Percentiles rank a stretch among this genome's conserved stretches.
These are phyloP conservation scores for Monilinia vaccinii-corymbosi DNA, from an alignment of 2,329 filamentous ascomycete genomes.

Conservation along the genomic window DNA sequence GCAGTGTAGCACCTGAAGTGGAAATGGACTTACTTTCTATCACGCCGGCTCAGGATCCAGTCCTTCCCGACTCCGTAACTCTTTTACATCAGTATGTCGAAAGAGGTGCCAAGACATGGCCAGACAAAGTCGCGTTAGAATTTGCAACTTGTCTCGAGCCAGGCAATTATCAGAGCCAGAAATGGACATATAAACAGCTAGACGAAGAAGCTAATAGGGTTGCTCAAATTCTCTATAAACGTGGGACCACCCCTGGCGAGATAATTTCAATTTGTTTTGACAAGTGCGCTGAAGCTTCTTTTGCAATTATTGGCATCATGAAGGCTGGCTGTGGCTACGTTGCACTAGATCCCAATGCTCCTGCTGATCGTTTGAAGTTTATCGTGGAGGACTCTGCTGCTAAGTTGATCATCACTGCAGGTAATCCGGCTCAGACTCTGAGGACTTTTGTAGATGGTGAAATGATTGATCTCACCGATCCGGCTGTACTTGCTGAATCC, in stretches of 20 bases:
- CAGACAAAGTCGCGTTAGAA: conserved; percentile 61
- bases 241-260: conserved; percentile 43
- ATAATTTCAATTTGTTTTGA: conserved; percentile 33
- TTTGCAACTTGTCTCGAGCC: conserved; percentile 54
- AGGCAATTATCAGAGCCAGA: conserved; percentile 36
- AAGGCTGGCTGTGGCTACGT: conserved; percentile 33
- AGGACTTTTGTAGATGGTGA: conserved; percentile 15
- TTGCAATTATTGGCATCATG: conserved; percentile 31
- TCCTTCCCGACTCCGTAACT: conserved; percentile 44
- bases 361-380: conserved; percentile 27
- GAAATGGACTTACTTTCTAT: conserved; percentile 50
- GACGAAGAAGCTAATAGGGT: conserved; percentile 63
- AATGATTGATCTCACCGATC: conserved; percentile 25
- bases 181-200: conserved; percentile 70
- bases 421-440: conserved; percentile 34
- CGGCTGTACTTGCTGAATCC: conserved; percentile 9
- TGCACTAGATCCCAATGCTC: conserved; percentile 33
- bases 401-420: conserved; percentile 51
- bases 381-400: conserved; percentile 54
- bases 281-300: conserved; percentile 31
- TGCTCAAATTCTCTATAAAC: conserved; percentile 50
- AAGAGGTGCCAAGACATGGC: conserved; percentile 42
- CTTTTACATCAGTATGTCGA: conserved; percentile 77
- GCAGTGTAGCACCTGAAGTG: conserved; percentile 17
- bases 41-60: conserved; percentile 48